Evolutionary conservation across 345 rosid genomes (phyloP).

Genomic region (Clausena lansium): DNA sequence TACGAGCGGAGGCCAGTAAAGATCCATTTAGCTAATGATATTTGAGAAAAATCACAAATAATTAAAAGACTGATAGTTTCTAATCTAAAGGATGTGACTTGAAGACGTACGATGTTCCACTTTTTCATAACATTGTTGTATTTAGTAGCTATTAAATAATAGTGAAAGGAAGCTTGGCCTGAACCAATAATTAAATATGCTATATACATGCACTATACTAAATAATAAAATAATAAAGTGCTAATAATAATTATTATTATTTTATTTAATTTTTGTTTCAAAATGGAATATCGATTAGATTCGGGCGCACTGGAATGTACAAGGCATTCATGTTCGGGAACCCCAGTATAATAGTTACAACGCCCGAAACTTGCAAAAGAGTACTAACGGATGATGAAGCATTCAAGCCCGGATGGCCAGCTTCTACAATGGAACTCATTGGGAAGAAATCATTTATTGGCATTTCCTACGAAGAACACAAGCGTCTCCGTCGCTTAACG

Average conservation of each 20-base stretch:
- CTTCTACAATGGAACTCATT: constrained; percentile 56
- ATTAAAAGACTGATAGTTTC: too few relatives aligned
- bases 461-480: constrained; percentile 78
- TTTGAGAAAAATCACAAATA: too few relatives aligned
- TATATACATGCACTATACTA: too few relatives aligned
- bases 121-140: not conserved
- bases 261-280: not conserved
- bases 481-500: constrained; percentile 73
- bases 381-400: constrained; percentile 68
- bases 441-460: constrained; percentile 77
- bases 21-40: too few relatives aligned
- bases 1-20: too few relatives aligned
- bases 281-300: constrained; percentile 36
- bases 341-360: constrained; percentile 76
- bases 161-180: too few relatives aligned
- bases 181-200: too few relatives aligned
- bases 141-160: too few relatives aligned
- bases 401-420: constrained; percentile 85
- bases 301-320: constrained; percentile 62
- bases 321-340: constrained; percentile 82
- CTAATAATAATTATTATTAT: not conserved
- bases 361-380: constrained; percentile 58
- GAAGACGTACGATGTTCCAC: not conserved
- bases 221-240: too few relatives aligned
- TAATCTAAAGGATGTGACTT: too few relatives aligned